Percentiles rank a stretch among this genome's conserved stretches.
Conservation (phyloP, 768 basidiomycete genomes). For the Trametes punicea region DNA sequence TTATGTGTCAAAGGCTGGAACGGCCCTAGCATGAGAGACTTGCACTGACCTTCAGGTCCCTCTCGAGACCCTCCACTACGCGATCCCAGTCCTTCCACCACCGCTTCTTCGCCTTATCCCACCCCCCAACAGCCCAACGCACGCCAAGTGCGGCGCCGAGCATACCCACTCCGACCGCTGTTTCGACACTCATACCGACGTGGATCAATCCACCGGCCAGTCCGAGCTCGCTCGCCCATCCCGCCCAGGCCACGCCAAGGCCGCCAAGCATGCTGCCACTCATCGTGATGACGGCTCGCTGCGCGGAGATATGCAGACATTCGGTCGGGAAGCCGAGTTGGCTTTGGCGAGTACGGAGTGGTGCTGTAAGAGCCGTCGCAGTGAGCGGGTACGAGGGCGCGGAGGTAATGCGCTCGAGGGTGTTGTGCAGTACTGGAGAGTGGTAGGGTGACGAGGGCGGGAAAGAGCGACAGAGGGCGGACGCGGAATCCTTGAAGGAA, state of each 20-base stretch:
- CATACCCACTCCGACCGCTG: constrained; percentile 57
- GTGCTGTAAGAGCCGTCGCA: constrained; percentile 44
- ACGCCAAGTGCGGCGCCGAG: constrained; percentile 48
- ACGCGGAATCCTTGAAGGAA: constrained; percentile 39
- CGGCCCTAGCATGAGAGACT: no score
- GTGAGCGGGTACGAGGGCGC: constrained; percentile 46
- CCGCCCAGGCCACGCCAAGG: constrained; percentile 55
- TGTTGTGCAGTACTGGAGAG: constrained; percentile 58
- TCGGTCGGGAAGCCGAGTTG: constrained; percentile 60
- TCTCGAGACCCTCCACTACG: constrained; percentile 56
- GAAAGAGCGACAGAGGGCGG: constrained; percentile 39
- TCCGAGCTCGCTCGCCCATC: constrained; percentile 55
- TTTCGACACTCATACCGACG: constrained; percentile 49
- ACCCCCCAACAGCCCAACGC: constrained; percentile 61
- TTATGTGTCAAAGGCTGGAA: neutral
- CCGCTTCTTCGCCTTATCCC: constrained; percentile 62
- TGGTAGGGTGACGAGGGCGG: constrained; percentile 36
- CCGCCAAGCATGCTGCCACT: constrained; percentile 48
- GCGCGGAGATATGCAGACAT: constrained; percentile 61
- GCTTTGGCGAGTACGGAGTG: constrained; percentile 47
- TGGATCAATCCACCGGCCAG: constrained; percentile 28
- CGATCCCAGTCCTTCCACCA: constrained; percentile 71
- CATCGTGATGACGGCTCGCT: constrained; percentile 51
- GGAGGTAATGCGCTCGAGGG: constrained; percentile 48
- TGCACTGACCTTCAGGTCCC: constrained; percentile 58